A percentile compares a stretch with the other conserved stretches of the same genome.
These are phyloP conservation scores for Salix koriyanagi DNA, from an alignment of 345 rosid genomes.

Conservation along the genomic window DNA sequence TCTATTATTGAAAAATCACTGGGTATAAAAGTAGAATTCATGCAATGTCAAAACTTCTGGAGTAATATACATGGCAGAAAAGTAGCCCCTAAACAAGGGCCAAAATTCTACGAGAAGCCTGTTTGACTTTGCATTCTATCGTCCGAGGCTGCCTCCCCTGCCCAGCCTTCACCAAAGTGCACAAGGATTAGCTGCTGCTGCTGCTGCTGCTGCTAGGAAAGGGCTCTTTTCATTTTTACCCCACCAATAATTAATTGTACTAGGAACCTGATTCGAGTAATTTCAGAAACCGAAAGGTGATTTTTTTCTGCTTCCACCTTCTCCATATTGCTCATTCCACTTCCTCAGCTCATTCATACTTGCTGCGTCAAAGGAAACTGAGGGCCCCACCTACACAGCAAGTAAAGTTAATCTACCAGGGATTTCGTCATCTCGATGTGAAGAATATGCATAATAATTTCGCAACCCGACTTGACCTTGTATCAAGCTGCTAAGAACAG, in stretches of 20 bases:
- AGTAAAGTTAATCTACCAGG: not conserved
- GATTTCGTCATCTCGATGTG: not conserved
- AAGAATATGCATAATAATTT: not conserved
- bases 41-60: not conserved
- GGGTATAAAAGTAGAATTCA: not conserved
- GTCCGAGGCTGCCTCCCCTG: not conserved
- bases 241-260: conserved; percentile 1
- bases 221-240: not conserved
- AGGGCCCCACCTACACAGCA: conserved; percentile 73
- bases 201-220: not conserved
- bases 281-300: conserved; percentile 80
- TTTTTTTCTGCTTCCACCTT: conserved; percentile 82
- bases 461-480: not conserved
- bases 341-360: conserved; percentile 95
- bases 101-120: not conserved
- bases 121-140: no score
- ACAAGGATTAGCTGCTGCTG: not conserved
- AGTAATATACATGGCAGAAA: not conserved
- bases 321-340: conserved; percentile 99
- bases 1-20: not conserved
- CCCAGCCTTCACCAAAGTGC: not conserved
- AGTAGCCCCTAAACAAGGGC: not conserved
- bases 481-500: not conserved
- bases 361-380: conserved; percentile 78
- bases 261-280: not conserved